Base-by-base conservation (phyloP, 371 early-diverging fungal species). In the Globomyces sp. region DNA sequence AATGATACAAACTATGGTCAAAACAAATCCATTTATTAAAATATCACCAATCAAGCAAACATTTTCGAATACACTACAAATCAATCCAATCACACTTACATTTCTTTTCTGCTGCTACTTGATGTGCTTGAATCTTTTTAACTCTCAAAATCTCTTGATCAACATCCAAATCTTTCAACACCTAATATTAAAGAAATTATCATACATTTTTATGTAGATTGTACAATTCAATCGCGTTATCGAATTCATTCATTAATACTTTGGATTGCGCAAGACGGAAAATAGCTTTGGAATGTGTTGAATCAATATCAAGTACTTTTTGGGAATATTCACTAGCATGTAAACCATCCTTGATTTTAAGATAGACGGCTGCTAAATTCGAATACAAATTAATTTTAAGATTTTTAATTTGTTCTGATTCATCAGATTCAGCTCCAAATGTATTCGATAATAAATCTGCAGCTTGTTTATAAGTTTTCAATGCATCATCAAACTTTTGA, bases 211-310 rank as follows among this genome's bases (percentile, higher is more conserved):
- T 63, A 8, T 63, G 46, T 4, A 6, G 6, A 48, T 49, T 49
- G 4, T 48, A 37, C 49, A 43, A 1, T 37, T 63, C 44, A 49
- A 49, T 2, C 6, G 63, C 63, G 5, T 48, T 49, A 11, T 63
- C 63, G 42, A 49, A 63, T 9, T 63, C 45, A 9, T 41, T 40
- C 3, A 63, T 46, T 36, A 49, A 37, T 3, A 45, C 13, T 2
- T 10, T 36, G 5, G 63, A 46, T 49, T 48, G 49, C 3, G 34
- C n/a, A 41, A 52, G 50, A 24, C 74, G 64, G 50, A 63, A 73
- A n/a, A 52, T 40, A 46, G 74, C 61, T 61, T 76, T 76, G 58
- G 55, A 48, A 50, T 65, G 55, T 6, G n/a, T 45, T 4, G 61
- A 55, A 10, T 66, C 70, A 37, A 64, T 52, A 8, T 58, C 61